Evolutionary conservation across 2,329 filamentous ascomycete species (phyloP).

Genomic region (Zalaria sp.): DNA sequence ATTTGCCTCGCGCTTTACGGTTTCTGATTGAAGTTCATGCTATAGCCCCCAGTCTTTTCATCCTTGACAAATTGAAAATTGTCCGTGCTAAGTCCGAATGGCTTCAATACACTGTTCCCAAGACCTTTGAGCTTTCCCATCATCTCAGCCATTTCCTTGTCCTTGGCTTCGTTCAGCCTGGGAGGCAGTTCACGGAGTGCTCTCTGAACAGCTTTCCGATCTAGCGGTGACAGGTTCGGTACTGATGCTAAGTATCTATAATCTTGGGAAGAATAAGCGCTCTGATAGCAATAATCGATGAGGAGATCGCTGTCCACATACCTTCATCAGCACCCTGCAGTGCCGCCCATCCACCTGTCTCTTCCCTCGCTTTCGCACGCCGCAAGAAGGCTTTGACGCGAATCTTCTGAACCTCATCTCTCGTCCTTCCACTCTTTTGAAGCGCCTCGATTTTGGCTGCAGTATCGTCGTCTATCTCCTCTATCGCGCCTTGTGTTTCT

Average conservation of each 20-base stretch:
- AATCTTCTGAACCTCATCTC: slow-evolving; percentile 59
- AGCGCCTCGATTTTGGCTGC: slow-evolving; percentile 29
- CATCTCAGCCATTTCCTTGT: slow-evolving; percentile 88
- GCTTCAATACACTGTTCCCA: slow-evolving; percentile 81
- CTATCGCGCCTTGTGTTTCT: slow-evolving; percentile 19
- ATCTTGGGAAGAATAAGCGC: slow-evolving; percentile 30
- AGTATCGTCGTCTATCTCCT: slow-evolving; percentile 34
- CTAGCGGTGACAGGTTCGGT: slow-evolving; percentile 47
- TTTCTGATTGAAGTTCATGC: slow-evolving; percentile 65
- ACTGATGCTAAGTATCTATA: slow-evolving; percentile 54
- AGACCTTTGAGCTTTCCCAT: slow-evolving; percentile 91
- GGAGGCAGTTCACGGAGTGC: slow-evolving; percentile 54
- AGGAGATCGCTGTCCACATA: slow-evolving; percentile 1
- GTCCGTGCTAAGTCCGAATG: slow-evolving; percentile 85
- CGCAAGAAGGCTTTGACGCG: slow-evolving; percentile 72
- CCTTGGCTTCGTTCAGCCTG: slow-evolving; percentile 61
- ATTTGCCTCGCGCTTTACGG: not conserved
- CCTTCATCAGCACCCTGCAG: slow-evolving; percentile 58
- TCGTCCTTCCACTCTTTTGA: slow-evolving; percentile 24
- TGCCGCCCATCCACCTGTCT: slow-evolving; percentile 64
- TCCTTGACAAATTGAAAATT: slow-evolving; percentile 94
- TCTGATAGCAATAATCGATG: not conserved
- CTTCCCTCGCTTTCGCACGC: slow-evolving; percentile 57
- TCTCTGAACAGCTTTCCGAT: slow-evolving; percentile 51
- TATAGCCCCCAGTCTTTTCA: slow-evolving; percentile 79